phyloP scores from a whole-genome alignment of 768 basidiomycete genomes.

The Terana coerulea region DNA sequence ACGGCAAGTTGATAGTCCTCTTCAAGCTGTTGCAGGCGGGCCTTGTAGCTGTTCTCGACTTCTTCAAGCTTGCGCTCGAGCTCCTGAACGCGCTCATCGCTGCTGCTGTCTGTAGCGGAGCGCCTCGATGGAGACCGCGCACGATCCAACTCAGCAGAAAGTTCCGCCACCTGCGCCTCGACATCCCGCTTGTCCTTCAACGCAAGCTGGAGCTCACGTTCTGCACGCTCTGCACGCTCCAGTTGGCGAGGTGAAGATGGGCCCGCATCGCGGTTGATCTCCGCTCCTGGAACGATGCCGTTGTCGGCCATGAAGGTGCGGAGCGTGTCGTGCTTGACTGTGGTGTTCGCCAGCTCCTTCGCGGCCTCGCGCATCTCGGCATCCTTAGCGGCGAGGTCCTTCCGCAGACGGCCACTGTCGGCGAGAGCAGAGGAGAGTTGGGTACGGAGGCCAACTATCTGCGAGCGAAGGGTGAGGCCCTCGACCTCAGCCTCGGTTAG shows the following conservation, averaged over 20 bases:
- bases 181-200: conserved; percentile 68
- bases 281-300: conserved; percentile 78
- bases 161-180: conserved; percentile 61
- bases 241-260: conserved; percentile 57
- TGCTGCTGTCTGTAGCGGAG: conserved; percentile 34
- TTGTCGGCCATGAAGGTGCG: conserved; percentile 86
- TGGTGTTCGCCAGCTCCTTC: conserved; percentile 64
- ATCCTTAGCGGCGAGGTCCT: conserved; percentile 67
- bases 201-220: conserved; percentile 68
- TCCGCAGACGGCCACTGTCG: conserved; percentile 66
- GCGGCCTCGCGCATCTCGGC: conserved; percentile 55
- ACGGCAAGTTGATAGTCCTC: conserved; percentile 96
- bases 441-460: conserved; percentile 68
- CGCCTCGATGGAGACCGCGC: conserved; percentile 45
- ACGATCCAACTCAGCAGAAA: conserved; percentile 66
- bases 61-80: conserved; percentile 78
- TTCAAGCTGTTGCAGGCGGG: conserved; percentile 84
- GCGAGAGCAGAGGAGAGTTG: conserved; percentile 67
- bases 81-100: conserved; percentile 53
- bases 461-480: conserved; percentile 60
- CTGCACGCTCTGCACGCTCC: conserved; percentile 68
- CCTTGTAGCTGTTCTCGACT: conserved; percentile 73
- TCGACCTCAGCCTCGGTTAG: conserved; percentile 63
- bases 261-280: conserved; percentile 43
- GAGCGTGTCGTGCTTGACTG: conserved; percentile 72